Percentiles rank a stretch among this genome's conserved stretches.
Evolutionary conservation across 2,329 filamentous ascomycete genomes (phyloP).

Genomic region (Pseudocercospora fuligena): DNA sequence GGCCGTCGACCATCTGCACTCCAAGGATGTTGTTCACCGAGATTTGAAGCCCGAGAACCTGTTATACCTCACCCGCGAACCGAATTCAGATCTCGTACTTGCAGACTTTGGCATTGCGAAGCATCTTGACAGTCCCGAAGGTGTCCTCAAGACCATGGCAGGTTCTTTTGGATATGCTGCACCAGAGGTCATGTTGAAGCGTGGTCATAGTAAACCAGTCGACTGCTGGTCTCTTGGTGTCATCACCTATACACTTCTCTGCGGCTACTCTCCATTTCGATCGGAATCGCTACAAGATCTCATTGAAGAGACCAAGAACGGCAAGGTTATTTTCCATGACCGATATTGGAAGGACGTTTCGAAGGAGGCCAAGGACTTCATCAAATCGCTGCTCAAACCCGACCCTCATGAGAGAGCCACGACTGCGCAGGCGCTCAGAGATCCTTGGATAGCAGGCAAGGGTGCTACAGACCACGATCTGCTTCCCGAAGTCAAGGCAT

Average conservation of each 20-base stretch:
- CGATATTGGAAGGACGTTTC: slow-evolving; percentile 99
- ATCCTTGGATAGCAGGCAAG: slow-evolving; percentile 82
- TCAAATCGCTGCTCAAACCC: slow-evolving; percentile 77
- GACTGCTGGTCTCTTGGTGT: slow-evolving; percentile 99
- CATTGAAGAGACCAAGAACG: slow-evolving; percentile 88
- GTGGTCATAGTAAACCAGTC: slow-evolving; percentile 95
- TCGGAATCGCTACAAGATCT: slow-evolving; percentile 91
- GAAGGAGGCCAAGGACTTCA: slow-evolving; percentile 93
- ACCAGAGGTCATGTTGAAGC: slow-evolving; percentile 97
- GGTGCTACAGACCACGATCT: slow-evolving; percentile 95
- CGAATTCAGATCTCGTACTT: slow-evolving; percentile 83
- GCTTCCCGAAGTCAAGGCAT: slow-evolving; percentile 93
- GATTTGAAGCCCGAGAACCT: slow-evolving; percentile 98
- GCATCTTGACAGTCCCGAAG: slow-evolving; percentile 88
- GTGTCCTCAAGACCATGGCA: slow-evolving; percentile 96
- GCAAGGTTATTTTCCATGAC: slow-evolving; percentile 90
- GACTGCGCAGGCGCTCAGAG: slow-evolving; percentile 52
- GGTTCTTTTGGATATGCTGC: slow-evolving; percentile 98
- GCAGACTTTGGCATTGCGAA: slow-evolving; percentile 99
- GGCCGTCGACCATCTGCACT: slow-evolving; percentile 92
- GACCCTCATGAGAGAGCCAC: slow-evolving; percentile 76
- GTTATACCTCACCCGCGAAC: slow-evolving; percentile 80
- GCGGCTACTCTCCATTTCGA: slow-evolving; percentile 96
- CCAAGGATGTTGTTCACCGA: slow-evolving; percentile 94
- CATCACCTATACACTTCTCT: slow-evolving; percentile 97